A percentile compares a stretch with the other conserved stretches of the same genome.
Evolutionary conservation across 306 rosid species (phyloP).

Genomic region (Hylodesmum podocarpum): DNA sequence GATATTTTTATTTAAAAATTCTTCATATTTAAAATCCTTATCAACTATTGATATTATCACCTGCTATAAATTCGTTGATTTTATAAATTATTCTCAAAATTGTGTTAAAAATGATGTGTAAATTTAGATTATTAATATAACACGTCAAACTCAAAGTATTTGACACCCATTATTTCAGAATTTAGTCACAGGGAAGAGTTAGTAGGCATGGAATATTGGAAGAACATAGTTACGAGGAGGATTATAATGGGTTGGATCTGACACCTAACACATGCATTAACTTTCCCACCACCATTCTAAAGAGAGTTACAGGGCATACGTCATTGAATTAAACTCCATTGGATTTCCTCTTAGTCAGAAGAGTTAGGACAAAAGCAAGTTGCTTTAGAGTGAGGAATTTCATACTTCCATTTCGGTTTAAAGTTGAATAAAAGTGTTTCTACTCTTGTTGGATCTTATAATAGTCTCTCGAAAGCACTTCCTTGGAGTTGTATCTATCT

Average conservation of each 20-base stretch:
- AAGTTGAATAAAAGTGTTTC: conserved; percentile 35
- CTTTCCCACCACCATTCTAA: conserved; percentile 41
- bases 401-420: conserved; percentile 43
- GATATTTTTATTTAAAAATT: too few species aligned
- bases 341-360: conserved; percentile 46
- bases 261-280: conserved; percentile 41
- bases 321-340: conserved; percentile 49
- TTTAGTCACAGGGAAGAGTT: conserved; percentile 2
- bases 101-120: too few species aligned
- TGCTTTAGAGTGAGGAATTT: conserved; percentile 44
- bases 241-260: conserved; percentile 42
- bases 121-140: too few species aligned
- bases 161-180: too few species aligned
- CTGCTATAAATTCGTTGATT: too few species aligned
- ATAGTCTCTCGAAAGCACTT: conserved; percentile 31
- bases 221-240: conserved; percentile 38
- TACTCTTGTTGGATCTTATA: conserved; percentile 35
- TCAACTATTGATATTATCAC: too few species aligned
- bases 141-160: too few species aligned
- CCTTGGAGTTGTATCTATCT: background rate
- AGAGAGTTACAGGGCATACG: conserved; percentile 25
- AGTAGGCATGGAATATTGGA: background rate
- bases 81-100: too few species aligned
- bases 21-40: too few species aligned
- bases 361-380: conserved; percentile 39